Conservation (phyloP, 305 asterid genomes). For the Nicotiana rustica region DNA sequence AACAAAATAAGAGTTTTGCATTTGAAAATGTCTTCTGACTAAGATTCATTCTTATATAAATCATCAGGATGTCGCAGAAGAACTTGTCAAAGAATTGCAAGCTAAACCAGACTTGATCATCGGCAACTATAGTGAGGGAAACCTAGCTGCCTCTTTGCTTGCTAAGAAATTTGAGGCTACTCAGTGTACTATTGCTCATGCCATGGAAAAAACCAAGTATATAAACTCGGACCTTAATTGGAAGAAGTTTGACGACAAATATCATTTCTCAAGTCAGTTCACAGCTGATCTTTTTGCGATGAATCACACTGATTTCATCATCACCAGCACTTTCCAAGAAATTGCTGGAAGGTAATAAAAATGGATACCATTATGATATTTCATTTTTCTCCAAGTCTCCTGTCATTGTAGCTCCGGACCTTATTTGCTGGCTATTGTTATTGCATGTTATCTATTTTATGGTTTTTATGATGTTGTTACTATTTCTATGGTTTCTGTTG, state of each 20-base stretch:
- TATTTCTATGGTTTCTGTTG: no score
- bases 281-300: slow-evolving; percentile 80
- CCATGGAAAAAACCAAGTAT: slow-evolving; percentile 83
- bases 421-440: no score
- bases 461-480: no score
- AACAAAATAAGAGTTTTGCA: neutral
- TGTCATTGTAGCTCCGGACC: no score
- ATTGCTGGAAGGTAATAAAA: slow-evolving; percentile 73
- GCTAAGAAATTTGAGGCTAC: slow-evolving; percentile 79
- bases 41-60: neutral
- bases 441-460: no score
- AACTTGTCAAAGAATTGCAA: slow-evolving; percentile 64
- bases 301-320: slow-evolving; percentile 86
- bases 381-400: no score
- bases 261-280: slow-evolving; percentile 82
- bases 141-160: slow-evolving; percentile 75
- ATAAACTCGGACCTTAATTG: slow-evolving; percentile 75
- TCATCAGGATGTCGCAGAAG: slow-evolving; percentile 71
- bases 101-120: slow-evolving; percentile 81
- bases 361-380: neutral
- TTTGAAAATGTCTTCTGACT: neutral
- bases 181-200: slow-evolving; percentile 87
- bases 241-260: slow-evolving; percentile 74
- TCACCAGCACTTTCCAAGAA: slow-evolving; percentile 87
- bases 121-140: slow-evolving; percentile 87